Evolutionary conservation across 192 early-diverging fungal genomes (phyloP), one percentile per base, ranked within the genome.

Genomic region (Chytriomyces sp.): DNA sequence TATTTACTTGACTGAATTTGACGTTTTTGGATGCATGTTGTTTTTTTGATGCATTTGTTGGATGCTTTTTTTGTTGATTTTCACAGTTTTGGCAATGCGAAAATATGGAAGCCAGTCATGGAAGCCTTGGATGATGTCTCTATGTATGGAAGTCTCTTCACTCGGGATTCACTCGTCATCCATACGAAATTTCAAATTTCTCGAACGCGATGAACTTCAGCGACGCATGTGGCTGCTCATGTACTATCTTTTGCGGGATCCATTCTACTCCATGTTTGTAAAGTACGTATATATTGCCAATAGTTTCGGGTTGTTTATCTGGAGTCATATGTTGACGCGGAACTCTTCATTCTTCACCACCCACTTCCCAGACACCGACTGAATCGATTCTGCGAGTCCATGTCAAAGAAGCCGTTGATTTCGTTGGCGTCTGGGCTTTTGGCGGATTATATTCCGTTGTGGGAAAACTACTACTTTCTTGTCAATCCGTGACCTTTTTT

Each of bases 191-290:
- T 9, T 59, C 69, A 60, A 91, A 45, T 50, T 87, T 10, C 82
- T 97, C 5, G 96, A 98, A 83, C 87, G 88, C 57, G 90, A 92
- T 28, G 95, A 97, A 85, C 77, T 90, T 62, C 87, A 86, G 72
- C 82, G 94, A 62, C 84, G 97, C 73, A 77, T 88, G 9, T 91
- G 89, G 83, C 81, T 92, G 44, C 83, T 97, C 61, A 69, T 91
- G 75, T 95, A 91, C 70, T 96, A 97, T 79, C 69, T 97, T 28
- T 83, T 98, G 69, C 87, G 94, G 57, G 89, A 92, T 53, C 95
- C 95, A 10, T 93, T 96, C 79, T 97, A 95, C 76, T 87, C 87
- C 28, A 79, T 79, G 46, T 93, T 91, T 72, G 95, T 94, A 76
- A 91, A 86, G 91, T 91, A 87, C 77, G 81, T 74, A 13, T 35